Base-by-base conservation (phyloP, 768 basidiomycete genomes). In the Mycena amicta region DNA sequence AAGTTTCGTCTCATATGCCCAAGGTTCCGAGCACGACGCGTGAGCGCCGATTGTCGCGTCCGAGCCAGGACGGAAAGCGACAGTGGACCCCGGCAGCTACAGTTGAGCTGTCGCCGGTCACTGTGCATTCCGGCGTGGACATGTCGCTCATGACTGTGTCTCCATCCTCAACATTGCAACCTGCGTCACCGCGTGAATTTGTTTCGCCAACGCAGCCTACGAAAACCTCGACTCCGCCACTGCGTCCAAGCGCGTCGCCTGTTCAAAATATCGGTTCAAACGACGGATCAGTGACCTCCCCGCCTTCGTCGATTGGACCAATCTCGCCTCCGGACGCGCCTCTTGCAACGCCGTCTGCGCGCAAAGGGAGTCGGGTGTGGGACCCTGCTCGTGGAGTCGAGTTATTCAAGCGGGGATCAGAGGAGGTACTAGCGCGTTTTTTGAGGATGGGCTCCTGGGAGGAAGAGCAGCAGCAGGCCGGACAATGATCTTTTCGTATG, bases 371-470 rank as follows among this genome's bases (percentile, higher is more conserved):
- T 2, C 82, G 92, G 22, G 87, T 90, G 4, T 96, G 90, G 86
- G 93, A 95, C 69, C 93, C 93, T 18, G 86, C 87, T 11, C 86
- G 93, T 22, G 89, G 88, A 43, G 86, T 95, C 2, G 93, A 95
- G 58, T 66, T 90, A 39, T 93, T 95, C 75, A 95, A 93, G 71
- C 84, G 84, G 52, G 89, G 89, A 15, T 93, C 92, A 2, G 93
- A 95, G 70, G 90, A 95, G 66, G 92, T 94, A 25, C 78, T 95
- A 27, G 84, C 89, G 11, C 79, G 90, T 49, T 94, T 95, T 72
- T 75, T 94, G 75, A 88, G 84, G 67, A 87, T 89, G 82, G 85
- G 88, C 22, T 83, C 87, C 49, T 88, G 83, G 80, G 88, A 88
- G 57, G 81, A 85, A 26, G 84, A 85, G 49, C 69, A 59, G 31